Base-by-base conservation (phyloP, 495 filamentous ascomycete genomes). In the Penicillium maclennaniae region DNA sequence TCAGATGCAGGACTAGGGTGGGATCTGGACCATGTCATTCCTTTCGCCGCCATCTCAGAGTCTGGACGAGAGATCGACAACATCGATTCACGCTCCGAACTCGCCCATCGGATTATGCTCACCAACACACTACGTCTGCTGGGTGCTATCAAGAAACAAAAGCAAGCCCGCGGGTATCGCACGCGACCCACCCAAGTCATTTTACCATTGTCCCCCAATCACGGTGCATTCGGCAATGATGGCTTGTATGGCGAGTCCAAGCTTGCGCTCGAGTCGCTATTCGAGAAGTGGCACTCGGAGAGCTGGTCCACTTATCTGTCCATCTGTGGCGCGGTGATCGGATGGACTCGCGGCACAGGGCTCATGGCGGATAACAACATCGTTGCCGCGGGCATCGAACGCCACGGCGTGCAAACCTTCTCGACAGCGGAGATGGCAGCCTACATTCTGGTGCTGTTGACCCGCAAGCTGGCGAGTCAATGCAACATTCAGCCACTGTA, bases 351-450 rank as follows among this genome's bases (percentile, higher is more conserved):
- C 73, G 93, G 93, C 45, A 99, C 93, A 49, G 93, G 93, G 59
- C 80, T 99, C 55, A 99, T 99, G 93, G 87, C 86, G 62, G 92
- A 88, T 57, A 99, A 99, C 78, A 99, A 99, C 69, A 84, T 96
- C 65, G 91, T 97, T 49, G 95, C 93, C 7, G 92, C 97, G 69
- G 95, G 92, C 43, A 87, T 99, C 49, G 93, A 99, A 74, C 87
- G 87, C 56, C 91, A 92, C 62, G 93, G 93, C 63, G 95, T 97
- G 15, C 89, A 93, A 55, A 99, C 93, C 6, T 99, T 99, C 76
- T 97, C 92, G n/a, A 93, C 97, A 75, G 89, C 93, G 61, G 93
- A 99, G 72, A 99, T 99, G 93, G 93, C 93, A 4, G 97, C 97
- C 81, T 97, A 97, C 70, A 74, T 99, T 48, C 84, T 99, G 37